Base-by-base conservation (phyloP, 208 protist species). In the Leishmania mexicana region DNA sequence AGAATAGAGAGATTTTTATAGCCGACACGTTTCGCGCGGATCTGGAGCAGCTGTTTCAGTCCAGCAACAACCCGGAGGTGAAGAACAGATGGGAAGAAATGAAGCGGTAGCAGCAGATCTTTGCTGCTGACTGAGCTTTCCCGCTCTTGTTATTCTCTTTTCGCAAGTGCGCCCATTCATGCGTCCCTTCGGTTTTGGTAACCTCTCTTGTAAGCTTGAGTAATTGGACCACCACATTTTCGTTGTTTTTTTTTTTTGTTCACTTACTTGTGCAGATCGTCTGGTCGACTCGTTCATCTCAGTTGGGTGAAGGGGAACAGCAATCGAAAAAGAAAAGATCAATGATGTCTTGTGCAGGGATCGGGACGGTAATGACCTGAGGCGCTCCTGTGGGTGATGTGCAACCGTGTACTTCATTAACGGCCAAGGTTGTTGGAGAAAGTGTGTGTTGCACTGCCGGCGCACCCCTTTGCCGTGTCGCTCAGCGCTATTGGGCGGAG, bases 1-100 rank as follows among this genome's bases (percentile, higher is more conserved):
- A 93, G 57, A 95, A 94, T 75, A 93, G 93, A 62, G 91, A 93
- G 49, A 87, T 96, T 40, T 92, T 87, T 47, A 87, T 96, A 51
- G 79, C 89, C 4, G 88, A 92, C 19, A 60, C 70, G 2, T 67
- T 90, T 4, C 90, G 89, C 53, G 31, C 65, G 49, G 88, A 94
- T 45, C 83, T 95, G 51, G 91, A 87, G 40, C 73, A 85, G 53
- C 71, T 95, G 28, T 90, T 93, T 79, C 85, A 88, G 65, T 81
- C 74, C 19, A 87, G 83, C 51, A 86, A 82, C 51, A 70, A 85
- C 49, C 83, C 85, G 47, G 93, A 96, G 60, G 82, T 94, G 64
- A 80, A 74, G 11, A 85, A 76, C 62, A 75, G 81, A 35, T 96
- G 93, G 93, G 87, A 91, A 0, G 93, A 94, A 82, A 85, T 96